Base-by-base conservation (phyloP, 1,284 basidiomycete species). In the Polyporus tsugae region DNA sequence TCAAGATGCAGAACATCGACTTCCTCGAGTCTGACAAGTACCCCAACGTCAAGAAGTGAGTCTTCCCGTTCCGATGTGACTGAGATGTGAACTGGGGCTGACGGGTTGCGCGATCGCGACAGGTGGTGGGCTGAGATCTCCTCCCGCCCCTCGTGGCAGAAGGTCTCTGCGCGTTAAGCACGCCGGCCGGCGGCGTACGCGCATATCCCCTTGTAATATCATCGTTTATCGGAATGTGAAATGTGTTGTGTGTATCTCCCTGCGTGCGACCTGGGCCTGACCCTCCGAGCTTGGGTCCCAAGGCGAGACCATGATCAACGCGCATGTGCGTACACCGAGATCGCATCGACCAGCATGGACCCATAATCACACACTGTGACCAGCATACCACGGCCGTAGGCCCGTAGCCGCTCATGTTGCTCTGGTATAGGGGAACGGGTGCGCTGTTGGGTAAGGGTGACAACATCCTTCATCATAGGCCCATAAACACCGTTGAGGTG, bases 1-100 rank as follows among this genome's bases (percentile, higher is more conserved):
- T 80, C 38, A 68, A 64, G 15, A 64, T 73, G 11, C 64, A 73
- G 38, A 70, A 70, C 42, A 71, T 75, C 53, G 67, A 75, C 41
- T 62, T 73, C 58, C 67, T 81, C 41, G 69, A 69, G 46, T 70
- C 73, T 13, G 70, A 55, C 38, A 74, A 74, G 68, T 63, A 70
- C 44, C 80, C 80, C 5, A 80, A 81, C 67, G 74, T 82, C 11
- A 70, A 70, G 4, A 74, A 78, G 78, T 75, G 25, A 57, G 74
- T 62, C 4, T 35, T 6, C 6, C 6, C 9, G 35, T 29, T 22
- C 4, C 42, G 10, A 42, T n/a, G 46, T 38, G 13, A 53, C 7
- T 33, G 52, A 13, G 17, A 4, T 17, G 13, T 33, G 52, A 13
- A 35, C 15, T 17, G 13, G 29, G 1, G 22, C 29, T 53, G 15